Base-by-base conservation (phyloP, 169 alveolate genomes). In the Cryptosporidium canis region DNA sequence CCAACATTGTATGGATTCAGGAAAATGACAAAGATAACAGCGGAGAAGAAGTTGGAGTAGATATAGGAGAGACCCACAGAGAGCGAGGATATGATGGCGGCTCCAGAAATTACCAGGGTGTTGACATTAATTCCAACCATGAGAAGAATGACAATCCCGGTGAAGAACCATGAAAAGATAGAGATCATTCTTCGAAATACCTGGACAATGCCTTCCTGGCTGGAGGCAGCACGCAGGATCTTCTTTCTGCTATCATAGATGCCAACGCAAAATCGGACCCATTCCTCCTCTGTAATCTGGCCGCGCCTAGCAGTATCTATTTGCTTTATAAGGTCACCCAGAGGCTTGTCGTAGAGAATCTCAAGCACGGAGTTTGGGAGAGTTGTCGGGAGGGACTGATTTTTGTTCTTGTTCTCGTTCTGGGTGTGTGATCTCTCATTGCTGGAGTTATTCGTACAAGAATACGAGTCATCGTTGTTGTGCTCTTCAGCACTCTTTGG, bases 1-100 rank as follows among this genome's bases (percentile, higher is more conserved):
- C 96, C 96, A 68, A 94, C 95, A 72, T 94, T 93, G 68, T 94
- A 94, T 12, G 96, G 96, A 85, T 93, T 93, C 27, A 95, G 90
- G 21, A 94, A 66, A 27, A 93, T 94, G 51, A 94, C 95, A 39
- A 94, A 94, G 21, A 94, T 93, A 21, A 94, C 94, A 3, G 96
- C 96, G 1, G 95, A 91, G 61, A 94, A 91, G 82, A 93, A 94
- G 63, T 94, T 92, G 43, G 95, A 92, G 90, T 94, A 94, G 85
- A 94, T 85, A 83, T 93, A 92, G 61, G 94, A 93, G 41, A 94
- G 85, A 9, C 95, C 95, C n/a, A 94, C 97, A 1, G 97, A 93
- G 7, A 94, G 66, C 1, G 97, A 94, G 31, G 97, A 93, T 31
- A 94, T 83, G 63, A 94, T 87, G 1, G 97, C 97, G 18, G 97